Conservation (phyloP, 73 alveolate species). For the Stentor coeruleus region DNA sequence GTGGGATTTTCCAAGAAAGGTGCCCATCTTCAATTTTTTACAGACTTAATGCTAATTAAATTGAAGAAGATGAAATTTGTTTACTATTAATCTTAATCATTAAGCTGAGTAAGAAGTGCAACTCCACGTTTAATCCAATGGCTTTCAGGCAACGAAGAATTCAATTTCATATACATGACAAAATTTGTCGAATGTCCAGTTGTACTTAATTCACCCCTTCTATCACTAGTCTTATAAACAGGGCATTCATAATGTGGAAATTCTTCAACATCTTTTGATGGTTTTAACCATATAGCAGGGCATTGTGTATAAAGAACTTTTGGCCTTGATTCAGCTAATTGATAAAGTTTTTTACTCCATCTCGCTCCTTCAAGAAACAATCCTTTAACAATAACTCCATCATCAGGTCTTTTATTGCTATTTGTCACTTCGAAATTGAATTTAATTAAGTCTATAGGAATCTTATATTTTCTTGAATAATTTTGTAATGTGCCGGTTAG, state of each 20-base stretch:
- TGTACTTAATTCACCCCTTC: conserved; percentile 89
- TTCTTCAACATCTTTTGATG: conserved; percentile 29
- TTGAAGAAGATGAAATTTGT: too few relatives aligned
- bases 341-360: conserved; percentile 77
- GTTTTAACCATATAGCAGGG: conserved; percentile 25
- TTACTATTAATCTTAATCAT: too few relatives aligned
- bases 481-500: conserved; percentile 99
- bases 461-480: conserved; percentile 95
- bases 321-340: not conserved
- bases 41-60: too few relatives aligned
- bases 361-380: conserved; percentile 96
- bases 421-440: conserved; percentile 74
- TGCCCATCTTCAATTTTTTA: too few relatives aligned
- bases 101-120: conserved; percentile 94
- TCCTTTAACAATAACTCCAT: conserved; percentile 93
- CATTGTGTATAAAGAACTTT: not conserved
- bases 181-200: conserved; percentile 94
- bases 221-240: conserved; percentile 90
- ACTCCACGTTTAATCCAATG: conserved; percentile 99
- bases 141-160: conserved; percentile 73
- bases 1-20: too few relatives aligned
- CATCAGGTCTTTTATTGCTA: conserved; percentile 72
- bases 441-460: conserved; percentile 96
- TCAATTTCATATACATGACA: conserved; percentile 79
- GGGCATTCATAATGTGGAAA: conserved; percentile 85